A percentile compares a stretch with the other conserved stretches of the same genome.
phyloP scores from a whole-genome alignment of 176 grass and related monocot genomes.

The Bonia amplexicaulis region DNA sequence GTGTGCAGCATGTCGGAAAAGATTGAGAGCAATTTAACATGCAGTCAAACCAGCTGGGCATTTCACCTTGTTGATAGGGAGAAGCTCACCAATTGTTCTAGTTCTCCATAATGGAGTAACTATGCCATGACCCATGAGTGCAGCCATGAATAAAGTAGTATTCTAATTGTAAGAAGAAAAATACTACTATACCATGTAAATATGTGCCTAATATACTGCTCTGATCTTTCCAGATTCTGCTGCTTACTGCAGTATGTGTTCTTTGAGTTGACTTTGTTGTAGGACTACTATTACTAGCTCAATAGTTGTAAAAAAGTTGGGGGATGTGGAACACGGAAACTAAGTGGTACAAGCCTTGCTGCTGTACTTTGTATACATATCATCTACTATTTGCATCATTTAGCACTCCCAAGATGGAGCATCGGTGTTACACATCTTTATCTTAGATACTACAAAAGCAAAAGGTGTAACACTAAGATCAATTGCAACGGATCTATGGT shows the following conservation, averaged over 20 bases:
- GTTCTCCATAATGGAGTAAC: constrained; percentile 33
- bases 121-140: constrained; percentile 21
- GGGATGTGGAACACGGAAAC: background rate
- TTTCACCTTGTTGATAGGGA: constrained; percentile 23
- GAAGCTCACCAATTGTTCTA: constrained; percentile 27
- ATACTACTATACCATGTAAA: background rate
- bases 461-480: constrained; percentile 1
- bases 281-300: background rate
- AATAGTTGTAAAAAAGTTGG: background rate
- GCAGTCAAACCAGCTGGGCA: constrained; percentile 37
- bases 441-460: background rate
- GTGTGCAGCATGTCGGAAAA: constrained; percentile 21
- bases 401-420: constrained; percentile 1
- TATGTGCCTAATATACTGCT: constrained; percentile 5
- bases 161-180: constrained; percentile 11
- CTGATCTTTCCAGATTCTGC: constrained; percentile 19
- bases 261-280: background rate
- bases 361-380: background rate
- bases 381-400: constrained; percentile 1
- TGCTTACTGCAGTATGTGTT: constrained; percentile 1
- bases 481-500: background rate
- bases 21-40: constrained; percentile 34
- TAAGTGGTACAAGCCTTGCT: background rate
- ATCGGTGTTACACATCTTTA: background rate
- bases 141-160: constrained; percentile 16